Evolutionary conservation across 2,329 filamentous ascomycete species (phyloP), one percentile per base, ranked within the genome.

Genomic region (Furcasterigmium furcatum): DNA sequence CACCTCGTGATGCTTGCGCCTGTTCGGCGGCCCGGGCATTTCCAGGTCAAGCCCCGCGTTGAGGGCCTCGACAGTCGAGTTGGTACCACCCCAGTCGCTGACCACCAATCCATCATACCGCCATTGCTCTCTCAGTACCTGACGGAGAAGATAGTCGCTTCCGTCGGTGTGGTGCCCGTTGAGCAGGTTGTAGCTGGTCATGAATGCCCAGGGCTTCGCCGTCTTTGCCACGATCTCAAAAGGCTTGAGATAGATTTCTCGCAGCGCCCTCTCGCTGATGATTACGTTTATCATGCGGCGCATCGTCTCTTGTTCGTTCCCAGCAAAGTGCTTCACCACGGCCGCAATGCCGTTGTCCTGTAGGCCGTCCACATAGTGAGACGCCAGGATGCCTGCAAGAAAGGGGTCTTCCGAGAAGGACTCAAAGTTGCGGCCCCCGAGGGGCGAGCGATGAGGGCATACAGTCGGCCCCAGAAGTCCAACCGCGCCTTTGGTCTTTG

Each of bases 381-480:
- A 66, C 0, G 71, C 66, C 22, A 73, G 60, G 19, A 68, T 63
- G 9, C 73, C 73, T 2, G 70, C 60, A 3, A 76, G 60, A 27
- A 70, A 62, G 6, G 72, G 73, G 46, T 76, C 73, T 49, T 76
- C 70, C 21, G 65, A 68, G 45, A 73, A 71, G 38, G 64, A 68
- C 50, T 76, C 73, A 48, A 75, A 76, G 35, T 70, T 70, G 25
- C 73, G 66, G 4, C 73, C 73, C 5, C 72, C 72, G 0, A 76
- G 61, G 0, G 72, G 73, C 12, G 67, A 69, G 5, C 72, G 65
- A 32, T 74, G 71, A 29, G 74, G 74, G 52, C 68, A 75, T 29
- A 76, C 69, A 0, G 74, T 78, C 1, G 87, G 87, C 3, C 85
- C 87, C 10, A 91, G 72, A 52, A 86, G 79, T 14, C 88, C 77